These are phyloP conservation scores for Phytopythium cucurbitacearum DNA, from an alignment of 352 stramenopile species.

Conservation along the genomic window DNA sequence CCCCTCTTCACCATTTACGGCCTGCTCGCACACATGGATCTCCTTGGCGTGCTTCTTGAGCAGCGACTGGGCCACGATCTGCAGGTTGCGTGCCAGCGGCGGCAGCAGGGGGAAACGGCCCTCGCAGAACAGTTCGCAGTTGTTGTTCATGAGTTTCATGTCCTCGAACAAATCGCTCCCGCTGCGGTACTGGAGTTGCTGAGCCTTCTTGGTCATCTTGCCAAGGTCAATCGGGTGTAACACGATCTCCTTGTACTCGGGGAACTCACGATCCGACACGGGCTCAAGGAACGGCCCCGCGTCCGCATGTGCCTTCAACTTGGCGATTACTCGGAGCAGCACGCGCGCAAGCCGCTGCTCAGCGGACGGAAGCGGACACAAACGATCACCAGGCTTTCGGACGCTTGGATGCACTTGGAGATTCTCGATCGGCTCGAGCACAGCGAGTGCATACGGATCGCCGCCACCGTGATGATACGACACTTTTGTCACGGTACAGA, in stretches of 20 bases:
- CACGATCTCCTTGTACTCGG: constrained; percentile 82
- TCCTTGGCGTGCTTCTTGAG: constrained; percentile 74
- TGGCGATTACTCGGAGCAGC: constrained; percentile 55
- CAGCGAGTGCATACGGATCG: constrained; percentile 69
- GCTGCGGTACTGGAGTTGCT: constrained; percentile 51
- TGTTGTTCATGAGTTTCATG: constrained; percentile 67
- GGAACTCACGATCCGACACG: constrained; percentile 77
- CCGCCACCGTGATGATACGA: constrained; percentile 80
- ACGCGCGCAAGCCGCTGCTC: constrained; percentile 54
- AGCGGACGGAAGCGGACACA: constrained; percentile 67
- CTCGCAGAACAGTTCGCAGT: constrained; percentile 80
- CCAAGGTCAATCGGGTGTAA: constrained; percentile 68
- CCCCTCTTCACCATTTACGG: constrained; percentile 13
- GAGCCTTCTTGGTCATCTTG: constrained; percentile 51
- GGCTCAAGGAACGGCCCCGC: constrained; percentile 74
- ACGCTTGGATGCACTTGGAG: constrained; percentile 22
- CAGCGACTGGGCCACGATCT: constrained; percentile 54
- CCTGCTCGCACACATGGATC: constrained; percentile 48
- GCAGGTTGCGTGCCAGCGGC: constrained; percentile 64
- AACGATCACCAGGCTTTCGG: constrained; percentile 21
- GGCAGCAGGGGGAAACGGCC: constrained; percentile 72
- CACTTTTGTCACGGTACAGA: constrained; percentile 58
- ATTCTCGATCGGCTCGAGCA: constrained; percentile 37
- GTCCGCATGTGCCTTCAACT: constrained; percentile 55
- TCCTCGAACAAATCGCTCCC: constrained; percentile 54